A percentile compares a stretch with the other conserved stretches of the same genome.
These are phyloP conservation scores for Synura sp. DNA, from an alignment of 352 stramenopile species.

Conservation along the genomic window DNA sequence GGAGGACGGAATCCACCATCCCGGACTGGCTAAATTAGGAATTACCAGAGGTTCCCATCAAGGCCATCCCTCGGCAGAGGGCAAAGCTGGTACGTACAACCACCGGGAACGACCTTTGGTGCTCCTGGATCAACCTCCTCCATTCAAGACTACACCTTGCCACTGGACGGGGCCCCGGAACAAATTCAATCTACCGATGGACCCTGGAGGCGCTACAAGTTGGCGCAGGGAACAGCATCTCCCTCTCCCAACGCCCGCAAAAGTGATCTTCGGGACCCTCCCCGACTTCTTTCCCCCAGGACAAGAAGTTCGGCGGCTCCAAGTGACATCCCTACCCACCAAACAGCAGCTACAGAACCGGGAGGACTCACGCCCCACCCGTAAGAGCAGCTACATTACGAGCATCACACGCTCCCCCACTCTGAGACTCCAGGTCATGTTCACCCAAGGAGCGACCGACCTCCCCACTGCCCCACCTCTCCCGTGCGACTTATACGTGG, in stretches of 20 bases:
- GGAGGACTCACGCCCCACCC: neutral
- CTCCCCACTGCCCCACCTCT: constrained; percentile 2
- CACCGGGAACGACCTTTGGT: too few species aligned
- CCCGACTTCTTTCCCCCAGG: constrained; percentile 1
- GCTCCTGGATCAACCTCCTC: too few species aligned
- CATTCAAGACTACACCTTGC: too few species aligned
- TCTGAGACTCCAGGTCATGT: neutral
- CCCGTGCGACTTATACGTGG: neutral
- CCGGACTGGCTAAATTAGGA: too few species aligned
- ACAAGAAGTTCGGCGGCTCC: neutral
- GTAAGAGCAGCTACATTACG: neutral
- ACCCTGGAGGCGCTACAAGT: too few species aligned
- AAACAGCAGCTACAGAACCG: neutral
- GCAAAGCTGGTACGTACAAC: too few species aligned
- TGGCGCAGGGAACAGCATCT: neutral
- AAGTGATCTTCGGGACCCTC: too few species aligned
- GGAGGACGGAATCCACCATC: too few species aligned
- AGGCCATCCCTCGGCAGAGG: too few species aligned
- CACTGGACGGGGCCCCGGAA: neutral
- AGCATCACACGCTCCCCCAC: constrained; percentile 8
- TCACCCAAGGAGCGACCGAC: neutral
- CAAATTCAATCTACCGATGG: too few species aligned
- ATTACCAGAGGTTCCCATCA: too few species aligned
- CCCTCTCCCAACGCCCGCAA: neutral
- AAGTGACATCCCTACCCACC: neutral